Evolutionary conservation across 1,139 yeast species (phyloP), one percentile per base, ranked within the genome.

Genomic region (Pichia cactophila): DNA sequence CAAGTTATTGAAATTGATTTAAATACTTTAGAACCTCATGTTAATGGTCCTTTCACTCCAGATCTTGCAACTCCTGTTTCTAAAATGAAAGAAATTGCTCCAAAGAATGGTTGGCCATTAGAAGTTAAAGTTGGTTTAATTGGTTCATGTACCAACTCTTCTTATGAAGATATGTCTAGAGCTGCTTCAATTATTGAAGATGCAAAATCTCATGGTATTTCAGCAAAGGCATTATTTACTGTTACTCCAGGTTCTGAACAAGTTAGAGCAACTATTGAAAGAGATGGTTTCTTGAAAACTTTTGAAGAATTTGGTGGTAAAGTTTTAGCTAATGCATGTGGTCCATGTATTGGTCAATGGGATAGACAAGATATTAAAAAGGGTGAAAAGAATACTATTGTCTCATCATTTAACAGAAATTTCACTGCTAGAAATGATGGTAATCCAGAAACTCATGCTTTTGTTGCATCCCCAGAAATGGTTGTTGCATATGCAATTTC

Each of bases 311-410:
- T 85, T 61, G 97, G 97, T 66, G 97, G 96, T 75, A 78, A 84
- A 57, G 96, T 92, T 56, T 78, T 92, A 72, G 97, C 98, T 60
- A 92, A 92, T 70, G 98, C 98, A 57, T 90, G 98, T 80, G 98
- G 98, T 71, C 98, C 98, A 72, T 90, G 98, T 81, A 92, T 92
- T 68, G 98, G 98, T 71, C 98, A 92, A 80, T 92, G 98, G 98
- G 97, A 92, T 71, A 87, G 98, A 78, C 89, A 81, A 69, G 97
- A 92, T 70, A 81, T 90, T 70, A 80, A 86, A 79, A 92, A 89
- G 83, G 97, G 97, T 74, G 97, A 88, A 70, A 88, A 87, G 81
- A 90, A 90, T 83, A 87, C 98, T 62, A 92, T 92, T 77, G 96
- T 92, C 61, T 86, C 97, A 39, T 90, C 97, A 60, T 92, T 87